Base-by-base conservation (phyloP, 495 filamentous ascomycete species). In the Neurospora cerealis region DNA sequence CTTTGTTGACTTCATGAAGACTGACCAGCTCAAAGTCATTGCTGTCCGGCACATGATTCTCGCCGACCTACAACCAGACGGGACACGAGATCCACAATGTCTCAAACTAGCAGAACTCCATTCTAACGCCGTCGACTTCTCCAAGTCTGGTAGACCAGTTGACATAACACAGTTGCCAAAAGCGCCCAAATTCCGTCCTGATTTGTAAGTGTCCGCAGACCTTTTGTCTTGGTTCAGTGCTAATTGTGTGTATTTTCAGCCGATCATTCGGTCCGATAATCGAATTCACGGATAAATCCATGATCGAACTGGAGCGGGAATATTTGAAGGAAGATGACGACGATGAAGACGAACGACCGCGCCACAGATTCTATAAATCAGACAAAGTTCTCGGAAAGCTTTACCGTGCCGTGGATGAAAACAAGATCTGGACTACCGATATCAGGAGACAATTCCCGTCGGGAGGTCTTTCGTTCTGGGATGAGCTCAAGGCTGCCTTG, bases 91-190 rank as follows among this genome's bases (percentile, higher is more conserved):
- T 73, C 73, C 75, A 0, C 83, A 88, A 39, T 95, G 93, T 72
- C 79, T 89, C 19, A 81, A 80, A 15, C 83, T 96, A 2, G 92
- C 93, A 4, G 84, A 88, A 71, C 80, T 96, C 78, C 89, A 91
- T 71, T 96, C 93, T 0, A 90, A 85, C 0, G 93, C 92, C 0
- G 93, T 97, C 2, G 93, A 97, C 79, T 97, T 91, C 75, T 92
- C 90, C 2, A 96, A 97, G 78, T 39, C 38, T 9, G 38, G 38
- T 9, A 39, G 10, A 10, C 38, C 9, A 9, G 38, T 39, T 9
- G 38, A 39, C 9, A 39, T 39, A 9, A 39, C 9, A 9, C 1
- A 39, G 38, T 39, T 39, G 9, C 38, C 38, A 39, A 39, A 9
- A 9, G 9, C 38, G 9, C 38, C 38, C 9, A 11, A 10, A 9